Evolutionary conservation across 106 monocot genomes (phyloP), one percentile per base, ranked within the genome.

Genomic region (Alisma plantagoaquatica): DNA sequence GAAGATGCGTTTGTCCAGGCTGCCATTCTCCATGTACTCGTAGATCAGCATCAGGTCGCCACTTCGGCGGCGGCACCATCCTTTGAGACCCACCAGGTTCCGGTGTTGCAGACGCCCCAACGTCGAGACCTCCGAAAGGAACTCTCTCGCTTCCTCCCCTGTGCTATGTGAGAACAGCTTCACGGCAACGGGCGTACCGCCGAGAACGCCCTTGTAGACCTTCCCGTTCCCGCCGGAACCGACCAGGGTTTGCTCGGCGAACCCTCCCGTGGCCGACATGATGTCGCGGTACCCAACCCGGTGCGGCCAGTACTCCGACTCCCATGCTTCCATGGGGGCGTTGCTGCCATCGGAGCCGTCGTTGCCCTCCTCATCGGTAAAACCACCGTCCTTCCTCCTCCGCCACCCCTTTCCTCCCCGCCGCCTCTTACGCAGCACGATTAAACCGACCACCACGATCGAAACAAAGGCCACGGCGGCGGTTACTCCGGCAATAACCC

Each of bases 311-410:
- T 66, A 66, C 16, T 66, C 56, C 66, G 47, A 2, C 47, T 66
- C 66, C 66, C 66, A 66, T 42, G 55, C 73, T 12, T 87, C 76
- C 25, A 72, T 81, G 52, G 70, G 72, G 0, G 75, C 88, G 28
- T 67, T 72, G 33, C 30, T 30, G 26, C 77, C 84, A 19, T 8
- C 21, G 7, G 18, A 51, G 25, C 54, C 60, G 14, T n/a, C n/a
- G 65, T 70, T 56, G 51, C 65, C 69, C 73, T 57, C 56, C 18
- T 73, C 65, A 43, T 73, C 62, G n/a, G n/a, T n/a, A n/a, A n/a
- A n/a, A n/a, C n/a, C n/a, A n/a, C 33, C 42, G 48, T 29, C 26
- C 27, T 56, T 63, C 68, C 33, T 67, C 59, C 32, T 22, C 38
- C 54, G 12, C 53, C 44, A 4, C 30, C 45, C 10, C 1, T 18